These are phyloP conservation scores for Ambrosia artemisiifolia DNA, from an alignment of 129 eudicot species.

Conservation along the genomic window DNA sequence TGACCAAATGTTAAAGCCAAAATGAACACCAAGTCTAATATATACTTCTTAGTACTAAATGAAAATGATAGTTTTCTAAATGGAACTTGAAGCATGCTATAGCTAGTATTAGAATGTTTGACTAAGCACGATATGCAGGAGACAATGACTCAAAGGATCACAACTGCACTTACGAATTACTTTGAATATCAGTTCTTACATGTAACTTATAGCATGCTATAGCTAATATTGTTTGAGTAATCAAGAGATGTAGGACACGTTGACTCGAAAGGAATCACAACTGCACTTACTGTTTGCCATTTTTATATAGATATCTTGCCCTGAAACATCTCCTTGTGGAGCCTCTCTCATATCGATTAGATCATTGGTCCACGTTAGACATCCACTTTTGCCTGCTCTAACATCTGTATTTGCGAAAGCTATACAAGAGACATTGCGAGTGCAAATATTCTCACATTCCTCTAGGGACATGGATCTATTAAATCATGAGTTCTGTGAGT, in stretches of 20 bases:
- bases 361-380: conserved; percentile 34
- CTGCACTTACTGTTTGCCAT: conserved; percentile 20
- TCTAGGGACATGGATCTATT: conserved; percentile 8
- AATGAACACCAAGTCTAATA: too few relatives aligned
- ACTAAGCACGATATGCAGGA: not conserved
- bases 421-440: conserved; percentile 20
- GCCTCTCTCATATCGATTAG: conserved; percentile 26
- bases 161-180: conserved; percentile 16
- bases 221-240: not conserved
- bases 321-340: conserved; percentile 3
- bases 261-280: not conserved
- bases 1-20: too few relatives aligned
- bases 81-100: too few relatives aligned
- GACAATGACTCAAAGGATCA: too few relatives aligned
- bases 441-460: conserved; percentile 32
- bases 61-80: too few relatives aligned
- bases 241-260: not conserved
- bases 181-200: conserved; percentile 4
- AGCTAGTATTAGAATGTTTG: not conserved
- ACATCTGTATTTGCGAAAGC: conserved; percentile 39
- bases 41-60: too few relatives aligned
- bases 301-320: conserved; percentile 40
- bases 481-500: conserved; percentile 25
- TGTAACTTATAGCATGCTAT: not conserved
- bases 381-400: conserved; percentile 32